Evolutionary conservation across 2,329 filamentous ascomycete genomes (phyloP).

Genomic region (Ophiocordyceps sinensis): DNA sequence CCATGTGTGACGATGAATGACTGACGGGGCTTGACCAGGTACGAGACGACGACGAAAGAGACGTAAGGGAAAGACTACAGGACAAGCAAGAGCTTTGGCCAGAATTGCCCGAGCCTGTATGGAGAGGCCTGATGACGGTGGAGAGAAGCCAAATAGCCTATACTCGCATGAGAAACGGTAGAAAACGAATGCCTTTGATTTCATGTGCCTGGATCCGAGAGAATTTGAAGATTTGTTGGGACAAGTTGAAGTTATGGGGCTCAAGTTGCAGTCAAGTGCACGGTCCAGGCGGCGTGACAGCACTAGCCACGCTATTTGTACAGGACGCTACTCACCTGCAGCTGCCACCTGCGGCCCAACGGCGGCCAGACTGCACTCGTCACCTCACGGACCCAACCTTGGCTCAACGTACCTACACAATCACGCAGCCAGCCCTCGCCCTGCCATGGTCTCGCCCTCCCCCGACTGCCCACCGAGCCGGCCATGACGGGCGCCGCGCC

Average conservation of each 20-base stretch:
- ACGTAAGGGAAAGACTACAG: slow-evolving; percentile 3
- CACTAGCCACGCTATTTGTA: too few relatives aligned
- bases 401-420: slow-evolving; percentile 4
- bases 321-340: too few relatives aligned
- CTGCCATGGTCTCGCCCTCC: slow-evolving; percentile 12
- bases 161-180: neutral
- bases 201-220: too few relatives aligned
- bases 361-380: slow-evolving; percentile 2
- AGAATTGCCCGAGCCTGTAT: neutral
- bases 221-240: too few relatives aligned
- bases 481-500: slow-evolving; percentile 14
- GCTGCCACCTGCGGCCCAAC: slow-evolving; percentile 7
- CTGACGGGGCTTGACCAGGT: slow-evolving; percentile 27
- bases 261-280: too few relatives aligned
- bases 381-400: slow-evolving; percentile 3
- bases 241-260: too few relatives aligned
- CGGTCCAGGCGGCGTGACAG: neutral
- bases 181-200: neutral
- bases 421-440: neutral
- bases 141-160: too few relatives aligned
- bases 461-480: slow-evolving; percentile 6
- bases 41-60: slow-evolving; percentile 48
- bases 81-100: neutral
- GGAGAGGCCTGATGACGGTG: too few relatives aligned
- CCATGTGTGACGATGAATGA: neutral